Base-by-base conservation (phyloP, 1,139 yeast genomes). In the Taiozyma sp. region DNA sequence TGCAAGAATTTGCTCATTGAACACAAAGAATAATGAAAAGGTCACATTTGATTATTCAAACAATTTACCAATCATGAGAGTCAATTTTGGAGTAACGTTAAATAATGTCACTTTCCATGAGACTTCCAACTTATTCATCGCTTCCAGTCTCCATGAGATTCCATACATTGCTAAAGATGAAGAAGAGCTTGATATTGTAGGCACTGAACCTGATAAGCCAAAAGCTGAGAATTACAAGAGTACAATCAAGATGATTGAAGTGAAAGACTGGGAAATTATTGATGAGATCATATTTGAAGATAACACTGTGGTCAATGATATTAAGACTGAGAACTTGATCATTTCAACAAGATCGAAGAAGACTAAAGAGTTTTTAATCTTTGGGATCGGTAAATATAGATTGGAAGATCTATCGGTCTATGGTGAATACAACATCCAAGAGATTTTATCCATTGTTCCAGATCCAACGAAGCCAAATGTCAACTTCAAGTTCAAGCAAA, bases 381-480 rank as follows among this genome's bases (percentile, higher is more conserved):
- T 87, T 27, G 99, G 98, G 1, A 81, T 93, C 1, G 88, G 96
- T 1, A 75, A 79, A 53, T 80, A 84, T 53, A 77, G 96, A 52
- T 83, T 87, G 57, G 99, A 93, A 65, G 97, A 91, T 70, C 72
- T 87, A 52, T 80, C 91, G 6, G 81, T 96, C 1, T 81, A 84
- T 61, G 99, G 99, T 0, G 75, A 86, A 2, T 87, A 90, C 67
- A 81, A 83, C 57, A 72, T 92, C 2, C 84, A 73, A 59, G 96
- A 91, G 57, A 76, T 89, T 43, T 84, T 87, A 49, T 92, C 85
- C 56, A 87, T 91, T 65, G 90, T 90, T 54, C 97, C 97, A 0
- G 97, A 91, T 62, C 95, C 95, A 1, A 93, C 87, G 0, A 80
- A 76, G 54, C 97, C 97, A 0, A 96, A 90, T 61, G 85, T 92